Base-by-base conservation (phyloP, 306 rosid genomes). In the Canavalia ensiformis region DNA sequence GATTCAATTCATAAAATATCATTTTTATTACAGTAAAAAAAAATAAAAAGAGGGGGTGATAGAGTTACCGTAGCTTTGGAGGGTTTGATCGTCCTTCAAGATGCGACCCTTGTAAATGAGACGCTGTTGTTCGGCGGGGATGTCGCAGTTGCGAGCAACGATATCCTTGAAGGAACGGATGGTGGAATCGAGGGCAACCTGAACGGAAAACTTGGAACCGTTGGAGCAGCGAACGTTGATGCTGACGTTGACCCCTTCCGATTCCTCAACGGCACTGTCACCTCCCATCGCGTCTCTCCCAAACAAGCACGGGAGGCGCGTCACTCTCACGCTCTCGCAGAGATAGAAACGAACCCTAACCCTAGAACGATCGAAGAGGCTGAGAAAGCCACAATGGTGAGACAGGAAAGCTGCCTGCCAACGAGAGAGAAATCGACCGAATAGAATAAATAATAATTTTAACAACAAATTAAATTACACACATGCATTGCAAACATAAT, bases 81-180 rank as follows among this genome's bases (percentile, higher is more conserved):
- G 90, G 28, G 94, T 78, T 75, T 94, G 92, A 78, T 94, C 98
- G 35, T 94, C 92, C 88, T 91, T 90, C 72, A 94, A 85, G 84
- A 94, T 91, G 86, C 97, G 91, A 3, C 98, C 98, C 73, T 94
- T 91, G 84, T 94, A 94, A 85, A 94, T 94, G 89, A 94, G 84
- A 18, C 98, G 90, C 78, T 94, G 98, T 63, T 88, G 94, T 47
- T 90, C 88, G 44, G 89, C 52, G 3, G 91, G 91, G 67, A 91
- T 81, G 64, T 90, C 89, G 64, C 91, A 86, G 47, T 77, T 83
- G 25, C 80, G 84, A 29, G 94, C 88, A 8, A 91, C 84, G 51
- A 55, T 58, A 0, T 85, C 89, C 85, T 91, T 94, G 77, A 94
- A 90, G 4, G 92, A 81, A 45, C 81, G 77, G 35, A 94, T 92